These are phyloP conservation scores for Fusarium sp. DNA, from an alignment of 2,329 filamentous ascomycete species.

Conservation along the genomic window DNA sequence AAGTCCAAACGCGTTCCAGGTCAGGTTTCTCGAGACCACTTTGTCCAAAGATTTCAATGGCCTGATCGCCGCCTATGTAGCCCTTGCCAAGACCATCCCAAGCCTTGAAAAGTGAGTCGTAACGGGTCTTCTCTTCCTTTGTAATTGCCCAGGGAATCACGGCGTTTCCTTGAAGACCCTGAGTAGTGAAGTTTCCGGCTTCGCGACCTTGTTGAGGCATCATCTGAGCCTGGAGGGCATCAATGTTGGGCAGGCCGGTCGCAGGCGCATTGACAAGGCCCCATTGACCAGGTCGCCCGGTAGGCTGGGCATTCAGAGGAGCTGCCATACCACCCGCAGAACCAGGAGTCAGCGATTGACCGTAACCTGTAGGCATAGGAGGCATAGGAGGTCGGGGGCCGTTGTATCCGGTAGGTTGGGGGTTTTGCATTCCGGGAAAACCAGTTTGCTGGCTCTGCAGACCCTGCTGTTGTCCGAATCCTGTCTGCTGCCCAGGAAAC, in stretches of 20 bases:
- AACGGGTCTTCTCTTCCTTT: slow-evolving; percentile 97
- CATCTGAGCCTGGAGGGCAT: slow-evolving; percentile 90
- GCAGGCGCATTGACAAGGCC: slow-evolving; percentile 96
- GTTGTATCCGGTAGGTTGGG: slow-evolving; percentile 81
- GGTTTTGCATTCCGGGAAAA: slow-evolving; percentile 69
- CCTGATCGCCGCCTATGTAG: slow-evolving; percentile 89
- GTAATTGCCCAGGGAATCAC: slow-evolving; percentile 98
- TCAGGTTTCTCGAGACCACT: slow-evolving; percentile 92
- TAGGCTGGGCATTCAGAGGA: slow-evolving; percentile 90
- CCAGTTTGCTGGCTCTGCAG: slow-evolving; percentile 78
- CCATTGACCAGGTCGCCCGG: slow-evolving; percentile 93
- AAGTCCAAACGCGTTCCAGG: slow-evolving; percentile 91
- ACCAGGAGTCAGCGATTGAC: slow-evolving; percentile 63
- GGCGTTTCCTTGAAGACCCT: slow-evolving; percentile 90
- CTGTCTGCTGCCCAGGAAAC: slow-evolving; percentile 68
- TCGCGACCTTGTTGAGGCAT: slow-evolving; percentile 97
- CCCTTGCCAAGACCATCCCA: slow-evolving; percentile 97
- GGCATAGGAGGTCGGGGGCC: slow-evolving; percentile 93
- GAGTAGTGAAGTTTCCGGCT: slow-evolving; percentile 81
- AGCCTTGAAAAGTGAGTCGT: slow-evolving; percentile 92
- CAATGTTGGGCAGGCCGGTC: slow-evolving; percentile 90
- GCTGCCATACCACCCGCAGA: slow-evolving; percentile 71
- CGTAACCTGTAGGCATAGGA: slow-evolving; percentile 73
- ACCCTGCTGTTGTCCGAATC: slow-evolving; percentile 67
- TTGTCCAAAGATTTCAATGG: slow-evolving; percentile 97